Evolutionary conservation across 495 filamentous ascomycete genomes (phyloP), one percentile per base, ranked within the genome.

Genomic region (Aspergillus asperescens): DNA sequence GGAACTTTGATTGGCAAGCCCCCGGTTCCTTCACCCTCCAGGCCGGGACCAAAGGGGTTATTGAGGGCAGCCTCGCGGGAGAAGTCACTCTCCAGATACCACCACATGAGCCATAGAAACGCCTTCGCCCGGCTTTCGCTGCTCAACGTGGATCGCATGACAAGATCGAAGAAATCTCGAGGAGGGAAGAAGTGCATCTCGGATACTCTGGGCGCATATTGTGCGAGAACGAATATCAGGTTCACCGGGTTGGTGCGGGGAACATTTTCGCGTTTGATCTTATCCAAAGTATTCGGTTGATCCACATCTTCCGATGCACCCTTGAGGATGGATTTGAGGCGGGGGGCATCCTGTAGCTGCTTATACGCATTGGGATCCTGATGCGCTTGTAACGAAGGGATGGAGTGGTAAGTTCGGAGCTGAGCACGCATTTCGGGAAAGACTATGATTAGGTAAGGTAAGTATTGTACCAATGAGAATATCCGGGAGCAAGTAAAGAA

Each of bases 371-470:
- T 91, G 13, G 90, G 87, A 58, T 97, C 93, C 69, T 95, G 90
- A 51, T 88, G 87, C 34, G 92, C 92, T 73, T 98, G 93, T 4
- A 98, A 77, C 1, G 88, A 96, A 10, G 93, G 93, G 55, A 98
- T 98, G 1, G 94, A 91, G 69, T 98, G 93, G 72, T 97, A 98
- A 47, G 93, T 98, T 65, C 93, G 88, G 28, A 98, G 78, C 59
- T 97, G 93, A 38, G 93, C 93, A 68, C 95, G 89, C 93, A 98
- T 98, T 70, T 98, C 93, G 23, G 94, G 93, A 69, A 98, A 98
- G 74, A 98, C 92, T 97, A 56, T 76, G 55, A 80, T 68, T 20
- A 13, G 19, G 32, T 35, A 49, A 48, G 34, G 34, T 56, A 41
- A 67, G 58, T 50, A 53, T 23, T 32, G 12, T 25, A 25, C 13